phyloP scores from a whole-genome alignment of 2,329 filamentous ascomycete genomes.

The Arachnomyces sp. region DNA sequence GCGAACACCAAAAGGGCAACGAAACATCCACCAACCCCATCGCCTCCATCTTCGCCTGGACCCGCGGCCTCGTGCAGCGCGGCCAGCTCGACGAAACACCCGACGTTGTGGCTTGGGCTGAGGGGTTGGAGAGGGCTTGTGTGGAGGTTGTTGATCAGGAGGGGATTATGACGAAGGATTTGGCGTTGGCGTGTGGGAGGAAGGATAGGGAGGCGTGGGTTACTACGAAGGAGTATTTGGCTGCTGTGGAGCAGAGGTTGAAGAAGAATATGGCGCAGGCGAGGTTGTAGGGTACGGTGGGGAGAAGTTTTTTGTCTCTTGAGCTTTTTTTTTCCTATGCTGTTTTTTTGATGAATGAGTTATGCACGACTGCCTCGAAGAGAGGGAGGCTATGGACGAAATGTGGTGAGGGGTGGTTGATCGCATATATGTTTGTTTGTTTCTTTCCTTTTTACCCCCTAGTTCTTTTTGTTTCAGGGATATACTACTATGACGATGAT shows the following conservation, averaged over 20 bases:
- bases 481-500: too few species aligned
- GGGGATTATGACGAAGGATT: slow-evolving; percentile 98
- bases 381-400: too few species aligned
- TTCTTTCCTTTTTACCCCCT: too few species aligned
- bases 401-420: too few species aligned
- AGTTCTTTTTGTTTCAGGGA: too few species aligned
- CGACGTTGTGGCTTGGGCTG: slow-evolving; percentile 82
- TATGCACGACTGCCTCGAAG: too few species aligned
- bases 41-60: slow-evolving; percentile 98
- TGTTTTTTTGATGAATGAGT: too few species aligned
- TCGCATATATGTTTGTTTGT: too few species aligned
- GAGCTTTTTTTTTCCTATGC: too few species aligned
- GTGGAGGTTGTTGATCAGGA: slow-evolving; percentile 89
- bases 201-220: slow-evolving; percentile 77
- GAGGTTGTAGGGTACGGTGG: slow-evolving; percentile 26
- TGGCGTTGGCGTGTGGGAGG: slow-evolving; percentile 90
- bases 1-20: slow-evolving; percentile 95
- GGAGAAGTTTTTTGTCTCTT: too few species aligned
- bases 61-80: slow-evolving; percentile 83
- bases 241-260: slow-evolving; percentile 83
- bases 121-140: slow-evolving; percentile 85
- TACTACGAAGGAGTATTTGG: slow-evolving; percentile 83
- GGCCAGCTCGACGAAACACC: slow-evolving; percentile 90
- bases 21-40: slow-evolving; percentile 99
- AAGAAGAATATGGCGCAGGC: slow-evolving; percentile 56